Base-by-base conservation (phyloP, 2,329 filamentous ascomycete genomes). In the Curvularia hawaiiensis region DNA sequence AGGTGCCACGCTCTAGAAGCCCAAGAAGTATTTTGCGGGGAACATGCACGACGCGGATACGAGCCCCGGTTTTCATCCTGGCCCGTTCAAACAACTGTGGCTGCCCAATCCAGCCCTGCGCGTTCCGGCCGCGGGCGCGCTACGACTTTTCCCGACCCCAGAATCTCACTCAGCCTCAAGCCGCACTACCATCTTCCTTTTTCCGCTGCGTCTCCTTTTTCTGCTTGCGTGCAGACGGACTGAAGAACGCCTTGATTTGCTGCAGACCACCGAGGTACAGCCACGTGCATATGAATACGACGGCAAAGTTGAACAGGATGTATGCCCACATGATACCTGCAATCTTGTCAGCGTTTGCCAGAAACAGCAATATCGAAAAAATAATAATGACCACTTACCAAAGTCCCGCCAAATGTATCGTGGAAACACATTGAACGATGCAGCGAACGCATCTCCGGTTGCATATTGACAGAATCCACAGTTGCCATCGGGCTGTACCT, bases 401-500 rank as follows among this genome's bases (percentile, higher is more conserved):
- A 88, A 90, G 57, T 89, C 78, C 11, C 87, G 76, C 88, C 88
- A 90, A 46, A 87, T 85, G 50, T 89, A 74, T 1, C 72, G 72
- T 46, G 88, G 86, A 49, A 80, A 85, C 8, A 89, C 80, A 63
- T 86, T 88, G 68, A 90, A 87, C 1, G 79, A 77, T 0, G 70
- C 71, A 14, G 69, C 74, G 44, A 87, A 90, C 64, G 86, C 75
- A 62, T 88, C 85, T 0, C 88, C 88, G 2, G 75, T 82, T 1
- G 79, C 78, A 58, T 84, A 88, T 59, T 87, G 84, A 62, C 89
- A 91, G 68, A 84, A 88, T 22, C 85, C 83, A 70, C 89, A 91
- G 33, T 83, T 68, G 0, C 84, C 87, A 52, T 83, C 77, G 0
- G 77, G 74, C n/a, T 80, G 82, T 1, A 82, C 81, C 59, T 79